These are phyloP conservation scores for Jacaranda mimosifolia DNA, from an alignment of 257 asterid genomes.

Conservation along the genomic window DNA sequence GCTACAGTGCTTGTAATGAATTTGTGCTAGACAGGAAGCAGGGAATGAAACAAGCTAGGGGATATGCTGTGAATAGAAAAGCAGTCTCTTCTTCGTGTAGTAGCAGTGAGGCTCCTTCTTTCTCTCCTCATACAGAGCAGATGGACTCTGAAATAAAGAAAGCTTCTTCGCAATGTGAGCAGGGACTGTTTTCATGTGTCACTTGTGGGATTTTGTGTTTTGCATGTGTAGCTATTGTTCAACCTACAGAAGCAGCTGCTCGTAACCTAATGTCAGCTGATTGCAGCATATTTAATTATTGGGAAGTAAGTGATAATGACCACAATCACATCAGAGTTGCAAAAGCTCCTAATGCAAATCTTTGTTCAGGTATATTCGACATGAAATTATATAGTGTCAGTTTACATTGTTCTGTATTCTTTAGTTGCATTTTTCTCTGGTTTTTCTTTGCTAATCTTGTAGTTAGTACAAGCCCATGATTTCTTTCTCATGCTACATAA, in stretches of 20 bases:
- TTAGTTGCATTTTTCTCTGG: conserved; percentile 24
- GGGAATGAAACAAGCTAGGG: conserved; percentile 47
- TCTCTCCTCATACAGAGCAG: conserved; percentile 45
- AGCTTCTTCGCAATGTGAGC: conserved; percentile 63
- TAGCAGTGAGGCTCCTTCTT: conserved; percentile 45
- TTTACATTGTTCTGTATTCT: not conserved
- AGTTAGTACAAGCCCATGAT: conserved; percentile 3
- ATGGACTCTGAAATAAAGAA: conserved; percentile 46
- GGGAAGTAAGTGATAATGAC: conserved; percentile 52
- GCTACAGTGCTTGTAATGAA: conserved; percentile 45
- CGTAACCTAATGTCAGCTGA: conserved; percentile 78
- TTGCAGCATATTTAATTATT: conserved; percentile 56
- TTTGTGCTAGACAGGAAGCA: conserved; percentile 44
- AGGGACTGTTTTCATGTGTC: conserved; percentile 92
- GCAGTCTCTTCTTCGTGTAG: conserved; percentile 46
- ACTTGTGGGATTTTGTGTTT: conserved; percentile 98
- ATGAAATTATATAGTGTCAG: conserved; percentile 5
- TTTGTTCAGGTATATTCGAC: conserved; percentile 56
- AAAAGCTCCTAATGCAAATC: conserved; percentile 42
- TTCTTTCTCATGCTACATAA: not conserved
- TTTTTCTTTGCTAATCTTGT: conserved; percentile 30
- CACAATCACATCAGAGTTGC: conserved; percentile 44
- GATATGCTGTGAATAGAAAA: conserved; percentile 44
- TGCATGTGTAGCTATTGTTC: conserved; percentile 87
- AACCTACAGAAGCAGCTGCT: conserved; percentile 80